Evolutionary conservation across 495 filamentous ascomycete species (phyloP).

Genomic region (Usnea hakonensis): DNA sequence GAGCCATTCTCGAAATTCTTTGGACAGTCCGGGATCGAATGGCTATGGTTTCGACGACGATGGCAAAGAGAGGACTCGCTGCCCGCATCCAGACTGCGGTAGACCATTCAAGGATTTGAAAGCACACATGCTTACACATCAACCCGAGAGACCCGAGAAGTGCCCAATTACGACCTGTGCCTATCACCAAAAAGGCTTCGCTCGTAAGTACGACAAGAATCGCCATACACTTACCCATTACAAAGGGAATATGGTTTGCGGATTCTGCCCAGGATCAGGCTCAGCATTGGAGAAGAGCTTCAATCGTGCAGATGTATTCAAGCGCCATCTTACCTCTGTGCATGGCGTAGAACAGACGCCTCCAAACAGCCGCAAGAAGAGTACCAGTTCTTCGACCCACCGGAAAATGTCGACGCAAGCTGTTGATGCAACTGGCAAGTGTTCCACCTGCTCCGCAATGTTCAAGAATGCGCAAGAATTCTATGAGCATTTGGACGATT

Average conservation of each 20-base stretch:
- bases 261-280: conserved; percentile 90
- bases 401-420: conserved; percentile 52
- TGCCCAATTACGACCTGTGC: conserved; percentile 92
- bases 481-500: conserved; percentile 99
- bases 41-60: conserved; percentile 54
- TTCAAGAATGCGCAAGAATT: conserved; percentile 96
- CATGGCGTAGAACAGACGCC: conserved; percentile 94
- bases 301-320: conserved; percentile 98
- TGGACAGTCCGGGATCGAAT: conserved; percentile 45
- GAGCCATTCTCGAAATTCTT: conserved; percentile 47
- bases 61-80: conserved; percentile 58
- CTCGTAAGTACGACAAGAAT: conserved; percentile 97
- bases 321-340: conserved; percentile 87
- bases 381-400: conserved; percentile 36
- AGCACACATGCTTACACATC: conserved; percentile 94
- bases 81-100: conserved; percentile 77
- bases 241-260: conserved; percentile 98
- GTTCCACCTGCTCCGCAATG: conserved; percentile 85
- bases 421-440: conserved; percentile 79
- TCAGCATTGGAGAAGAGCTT: conserved; percentile 95
- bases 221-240: conserved; percentile 97
- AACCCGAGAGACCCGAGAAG: conserved; percentile 89
- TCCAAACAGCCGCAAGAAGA: conserved; percentile 89
- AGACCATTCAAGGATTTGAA: conserved; percentile 90
- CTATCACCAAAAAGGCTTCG: conserved; percentile 93